These are phyloP conservation scores for Phytophthora boehmeriae DNA, from an alignment of 352 stramenopile species.

Conservation along the genomic window DNA sequence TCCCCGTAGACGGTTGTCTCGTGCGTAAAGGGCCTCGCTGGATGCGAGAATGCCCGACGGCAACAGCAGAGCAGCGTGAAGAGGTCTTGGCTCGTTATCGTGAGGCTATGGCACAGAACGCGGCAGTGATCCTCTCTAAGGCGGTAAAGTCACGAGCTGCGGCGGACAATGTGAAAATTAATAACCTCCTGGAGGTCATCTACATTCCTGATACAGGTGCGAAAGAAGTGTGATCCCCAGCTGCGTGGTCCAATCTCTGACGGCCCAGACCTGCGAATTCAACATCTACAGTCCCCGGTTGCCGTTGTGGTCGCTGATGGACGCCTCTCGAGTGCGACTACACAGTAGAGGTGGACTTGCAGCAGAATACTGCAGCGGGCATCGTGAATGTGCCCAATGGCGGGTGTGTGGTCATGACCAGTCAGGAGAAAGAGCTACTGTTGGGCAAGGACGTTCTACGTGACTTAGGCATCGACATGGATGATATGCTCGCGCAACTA, in stretches of 20 bases:
- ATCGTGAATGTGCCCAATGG: slow-evolving; percentile 3
- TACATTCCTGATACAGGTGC: slow-evolving; percentile 4
- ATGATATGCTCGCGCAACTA: slow-evolving; percentile 11
- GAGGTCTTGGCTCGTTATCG: background rate
- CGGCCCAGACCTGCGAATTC: background rate
- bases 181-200: background rate
- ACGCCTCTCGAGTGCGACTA: slow-evolving; percentile 2
- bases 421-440: slow-evolving; percentile 2
- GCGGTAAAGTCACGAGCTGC: background rate
- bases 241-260: slow-evolving; percentile 7
- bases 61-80: background rate
- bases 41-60: slow-evolving; percentile 2
- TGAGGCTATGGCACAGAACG: background rate
- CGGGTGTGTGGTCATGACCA: slow-evolving; percentile 3
- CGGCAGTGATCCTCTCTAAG: background rate
- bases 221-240: slow-evolving; percentile 1
- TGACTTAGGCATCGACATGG: slow-evolving; percentile 12
- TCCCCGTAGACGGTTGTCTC: slow-evolving; percentile 9
- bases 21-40: slow-evolving; percentile 10
- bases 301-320: slow-evolving; percentile 1
- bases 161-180: slow-evolving; percentile 3
- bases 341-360: background rate
- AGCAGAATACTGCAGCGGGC: slow-evolving; percentile 10
- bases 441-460: slow-evolving; percentile 1
- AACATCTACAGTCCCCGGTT: background rate